Evolutionary conservation across 495 filamentous ascomycete genomes (phyloP).

Genomic region (Penicillium coffeae): DNA sequence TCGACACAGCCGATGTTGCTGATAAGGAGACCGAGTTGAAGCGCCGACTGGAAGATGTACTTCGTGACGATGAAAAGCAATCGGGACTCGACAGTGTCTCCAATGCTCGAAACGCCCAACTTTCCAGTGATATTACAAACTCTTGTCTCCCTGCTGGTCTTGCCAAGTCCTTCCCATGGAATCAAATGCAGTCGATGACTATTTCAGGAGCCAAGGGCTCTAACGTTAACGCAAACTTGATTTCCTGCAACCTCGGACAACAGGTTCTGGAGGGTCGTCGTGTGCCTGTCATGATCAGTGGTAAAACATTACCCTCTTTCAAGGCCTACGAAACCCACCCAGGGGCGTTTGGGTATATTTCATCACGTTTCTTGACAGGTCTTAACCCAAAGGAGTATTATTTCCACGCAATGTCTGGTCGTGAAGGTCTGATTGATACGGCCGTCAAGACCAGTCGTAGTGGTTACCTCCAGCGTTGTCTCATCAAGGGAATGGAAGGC

Average conservation of each 20-base stretch:
- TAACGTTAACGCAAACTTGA: conserved; percentile 90
- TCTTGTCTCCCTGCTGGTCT: conserved; percentile 78
- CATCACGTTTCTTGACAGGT: conserved; percentile 95
- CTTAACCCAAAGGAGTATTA: conserved; percentile 97
- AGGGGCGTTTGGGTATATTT: conserved; percentile 90
- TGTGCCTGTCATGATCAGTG: conserved; percentile 96
- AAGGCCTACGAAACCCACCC: conserved; percentile 84
- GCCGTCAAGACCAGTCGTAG: conserved; percentile 97
- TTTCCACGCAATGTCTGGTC: conserved; percentile 99
- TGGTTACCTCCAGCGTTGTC: conserved; percentile 93
- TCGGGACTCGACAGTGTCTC: conserved; percentile 79
- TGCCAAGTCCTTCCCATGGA: conserved; percentile 87
- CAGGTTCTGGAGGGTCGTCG: conserved; percentile 93
- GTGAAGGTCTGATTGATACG: conserved; percentile 98
- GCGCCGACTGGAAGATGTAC: conserved; percentile 78
- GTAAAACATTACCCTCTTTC: conserved; percentile 94
- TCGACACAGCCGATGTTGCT: conserved; percentile 57
- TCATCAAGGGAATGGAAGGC: conserved; percentile 99
- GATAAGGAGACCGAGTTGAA: conserved; percentile 66
- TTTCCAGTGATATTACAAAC: conserved; percentile 76
- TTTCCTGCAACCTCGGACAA: conserved; percentile 96
- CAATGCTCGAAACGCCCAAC: conserved; percentile 61
- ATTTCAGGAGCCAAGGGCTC: conserved; percentile 93
- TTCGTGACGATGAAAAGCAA: conserved; percentile 88
- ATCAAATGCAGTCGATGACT: conserved; percentile 99